A percentile compares a stretch with the other conserved stretches of the same genome.
These are phyloP conservation scores for Tetracentron sinense DNA, from an alignment of 164 flowering plant species.

Conservation along the genomic window DNA sequence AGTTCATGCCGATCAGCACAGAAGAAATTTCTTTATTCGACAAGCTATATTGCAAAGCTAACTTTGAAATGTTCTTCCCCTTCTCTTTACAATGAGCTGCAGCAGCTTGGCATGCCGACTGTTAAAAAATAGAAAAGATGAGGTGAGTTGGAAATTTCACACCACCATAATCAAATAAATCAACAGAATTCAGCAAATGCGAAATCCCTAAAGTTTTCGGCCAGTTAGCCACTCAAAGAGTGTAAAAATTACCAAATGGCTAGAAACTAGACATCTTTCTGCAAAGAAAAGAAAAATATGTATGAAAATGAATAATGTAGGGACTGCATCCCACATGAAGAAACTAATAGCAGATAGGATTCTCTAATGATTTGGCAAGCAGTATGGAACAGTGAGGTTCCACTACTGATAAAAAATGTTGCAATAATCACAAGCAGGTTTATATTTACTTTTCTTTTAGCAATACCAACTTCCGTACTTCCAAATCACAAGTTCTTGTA, in stretches of 20 bases:
- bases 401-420: no score
- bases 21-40: conserved; percentile 74
- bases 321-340: no score
- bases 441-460: not conserved
- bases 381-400: no score
- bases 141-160: not conserved
- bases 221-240: no score
- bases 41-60: conserved; percentile 88
- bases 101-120: conserved; percentile 89
- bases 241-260: no score
- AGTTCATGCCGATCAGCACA: conserved; percentile 89
- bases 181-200: not conserved
- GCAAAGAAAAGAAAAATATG: not conserved
- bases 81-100: conserved; percentile 67
- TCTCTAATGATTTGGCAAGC: not conserved
- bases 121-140: conserved; percentile 14
- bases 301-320: not conserved
- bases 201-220: not conserved
- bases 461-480: not conserved
- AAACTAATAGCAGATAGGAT: not conserved
- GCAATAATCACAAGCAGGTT: no score
- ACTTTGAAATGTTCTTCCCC: conserved; percentile 80
- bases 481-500: not conserved
- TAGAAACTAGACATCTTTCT: no score
- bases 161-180: not conserved